A percentile compares a stretch with the other conserved stretches of the same genome.
Evolutionary conservation across 345 rosid species (phyloP).

Genomic region (Turnera subulata): DNA sequence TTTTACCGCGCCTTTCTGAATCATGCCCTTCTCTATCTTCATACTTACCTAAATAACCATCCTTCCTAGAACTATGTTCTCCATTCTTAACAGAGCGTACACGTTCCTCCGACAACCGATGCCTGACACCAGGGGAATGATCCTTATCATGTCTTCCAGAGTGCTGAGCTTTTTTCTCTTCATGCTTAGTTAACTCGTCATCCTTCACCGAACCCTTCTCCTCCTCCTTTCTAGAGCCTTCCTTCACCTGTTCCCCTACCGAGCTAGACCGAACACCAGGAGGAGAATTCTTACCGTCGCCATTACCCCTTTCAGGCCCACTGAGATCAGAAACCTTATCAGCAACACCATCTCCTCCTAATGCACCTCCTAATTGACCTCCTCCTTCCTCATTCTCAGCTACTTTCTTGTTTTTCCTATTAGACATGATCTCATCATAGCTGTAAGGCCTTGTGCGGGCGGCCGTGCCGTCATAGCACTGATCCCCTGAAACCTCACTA

Average conservation of each 20-base stretch:
- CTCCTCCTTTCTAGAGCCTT: no score
- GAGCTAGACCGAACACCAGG: conserved; percentile 8
- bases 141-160: no score
- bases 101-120: no score
- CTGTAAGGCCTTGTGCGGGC: conserved; percentile 89
- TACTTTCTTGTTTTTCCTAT: conserved; percentile 51
- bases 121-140: no score
- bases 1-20: conserved; percentile 30
- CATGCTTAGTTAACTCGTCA: no score
- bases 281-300: conserved; percentile 21
- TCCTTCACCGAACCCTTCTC: no score
- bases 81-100: no score
- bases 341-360: conserved; percentile 18
- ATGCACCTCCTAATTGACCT: conserved; percentile 17
- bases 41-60: not conserved
- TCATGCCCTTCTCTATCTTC: conserved; percentile 20
- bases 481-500: conserved; percentile 15
- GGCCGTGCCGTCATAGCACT: conserved; percentile 51
- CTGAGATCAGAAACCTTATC: conserved; percentile 30
- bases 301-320: conserved; percentile 30
- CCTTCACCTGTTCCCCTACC: no score
- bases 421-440: conserved; percentile 69
- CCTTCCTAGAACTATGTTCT: not conserved
- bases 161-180: no score
- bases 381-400: conserved; percentile 36